Evolutionary conservation across 2,329 filamentous ascomycete genomes (phyloP).

Genomic region (Trichoderma koningiopsis): DNA sequence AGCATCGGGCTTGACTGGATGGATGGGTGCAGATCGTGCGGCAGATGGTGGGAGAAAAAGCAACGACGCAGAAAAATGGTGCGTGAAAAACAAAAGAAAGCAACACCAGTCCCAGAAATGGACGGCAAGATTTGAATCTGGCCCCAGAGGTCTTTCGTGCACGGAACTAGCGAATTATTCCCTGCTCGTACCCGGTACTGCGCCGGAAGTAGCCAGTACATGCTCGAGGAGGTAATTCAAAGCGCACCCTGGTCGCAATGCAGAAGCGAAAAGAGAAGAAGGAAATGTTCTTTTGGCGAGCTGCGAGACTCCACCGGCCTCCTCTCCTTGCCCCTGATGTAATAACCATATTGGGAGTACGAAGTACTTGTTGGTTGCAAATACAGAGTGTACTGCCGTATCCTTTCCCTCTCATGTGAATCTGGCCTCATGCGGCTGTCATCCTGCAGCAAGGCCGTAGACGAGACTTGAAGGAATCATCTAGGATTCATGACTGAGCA

Average conservation of each 20-base stretch:
- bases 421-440: neutral
- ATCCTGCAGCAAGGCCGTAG: conserved; percentile 10
- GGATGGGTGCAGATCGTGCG: neutral
- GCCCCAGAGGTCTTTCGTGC: neutral
- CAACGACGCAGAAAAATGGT: neutral
- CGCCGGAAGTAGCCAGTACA: neutral
- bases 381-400: neutral
- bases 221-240: neutral
- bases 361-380: neutral
- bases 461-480: neutral
- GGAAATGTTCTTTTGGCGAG: neutral
- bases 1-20: neutral
- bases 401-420: neutral
- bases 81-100: neutral
- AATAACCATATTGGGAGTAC: neutral
- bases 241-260: neutral
- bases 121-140: conserved; percentile 6
- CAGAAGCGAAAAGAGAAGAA: neutral
- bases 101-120: neutral
- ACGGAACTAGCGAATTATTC: neutral
- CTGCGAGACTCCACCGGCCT: neutral
- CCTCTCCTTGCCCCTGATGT: conserved; percentile 1
- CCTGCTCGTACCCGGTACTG: neutral
- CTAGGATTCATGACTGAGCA: neutral
- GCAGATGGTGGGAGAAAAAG: neutral